phyloP scores from a whole-genome alignment of 2,329 filamentous ascomycete genomes.

The Capronia americana region DNA sequence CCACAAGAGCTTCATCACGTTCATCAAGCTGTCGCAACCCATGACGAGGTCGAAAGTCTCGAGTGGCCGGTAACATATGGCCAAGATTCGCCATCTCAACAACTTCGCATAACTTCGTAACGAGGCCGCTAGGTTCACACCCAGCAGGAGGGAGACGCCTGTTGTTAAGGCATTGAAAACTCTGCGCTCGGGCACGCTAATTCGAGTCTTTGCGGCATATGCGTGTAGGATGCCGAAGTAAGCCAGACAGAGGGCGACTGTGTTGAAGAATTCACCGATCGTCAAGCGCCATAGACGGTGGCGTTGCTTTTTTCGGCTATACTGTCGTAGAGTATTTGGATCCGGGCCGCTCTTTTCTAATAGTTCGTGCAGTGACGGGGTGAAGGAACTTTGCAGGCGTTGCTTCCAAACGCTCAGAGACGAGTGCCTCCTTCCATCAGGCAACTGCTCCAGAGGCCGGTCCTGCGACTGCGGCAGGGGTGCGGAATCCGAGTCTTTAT shows the following conservation, averaged over 20 bases:
- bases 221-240: constrained; percentile 32
- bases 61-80: constrained; percentile 31
- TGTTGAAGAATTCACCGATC: constrained; percentile 35
- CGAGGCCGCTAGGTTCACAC: constrained; percentile 35
- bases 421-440: constrained; percentile 18
- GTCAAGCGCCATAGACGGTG: constrained; percentile 32
- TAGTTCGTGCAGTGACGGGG: constrained; percentile 29
- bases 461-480: neutral
- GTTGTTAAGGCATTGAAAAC: constrained; percentile 37
- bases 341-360: constrained; percentile 18
- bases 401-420: constrained; percentile 23
- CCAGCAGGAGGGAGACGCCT: constrained; percentile 29
- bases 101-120: constrained; percentile 36
- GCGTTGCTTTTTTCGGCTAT: constrained; percentile 29
- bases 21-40: constrained; percentile 35
- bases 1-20: constrained; percentile 34
- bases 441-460: constrained; percentile 1
- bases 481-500: constrained; percentile 14
- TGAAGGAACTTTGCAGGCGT: constrained; percentile 25
- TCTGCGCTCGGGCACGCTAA: constrained; percentile 29
- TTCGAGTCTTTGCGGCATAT: constrained; percentile 25
- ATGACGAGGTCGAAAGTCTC: constrained; percentile 38
- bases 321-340: constrained; percentile 26
- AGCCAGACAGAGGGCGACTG: constrained; percentile 25
- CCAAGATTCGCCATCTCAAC: constrained; percentile 35